Evolutionary conservation across 768 basidiomycete genomes (phyloP).

Genomic region (Xerocomus brunneocitrinus): DNA sequence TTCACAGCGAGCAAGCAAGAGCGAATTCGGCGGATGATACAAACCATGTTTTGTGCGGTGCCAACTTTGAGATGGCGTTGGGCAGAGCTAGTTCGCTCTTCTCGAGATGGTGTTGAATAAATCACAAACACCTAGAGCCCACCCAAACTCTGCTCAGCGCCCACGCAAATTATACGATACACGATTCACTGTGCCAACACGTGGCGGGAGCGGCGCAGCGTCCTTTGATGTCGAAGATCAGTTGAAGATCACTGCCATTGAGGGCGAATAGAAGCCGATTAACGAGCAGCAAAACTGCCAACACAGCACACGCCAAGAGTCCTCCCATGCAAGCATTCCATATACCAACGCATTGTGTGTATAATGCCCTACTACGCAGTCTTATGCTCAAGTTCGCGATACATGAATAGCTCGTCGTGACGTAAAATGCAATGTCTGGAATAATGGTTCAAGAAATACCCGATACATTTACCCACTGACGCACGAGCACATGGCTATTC

Average conservation of each 20-base stretch:
- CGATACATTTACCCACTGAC: neutral
- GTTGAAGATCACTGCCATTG: conserved; percentile 28
- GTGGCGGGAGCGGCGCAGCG: conserved; percentile 14
- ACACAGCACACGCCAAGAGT: neutral
- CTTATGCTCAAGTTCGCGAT: neutral
- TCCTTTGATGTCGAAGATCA: conserved; percentile 19
- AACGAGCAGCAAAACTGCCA: conserved; percentile 10
- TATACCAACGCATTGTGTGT: neutral
- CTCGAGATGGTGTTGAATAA: neutral
- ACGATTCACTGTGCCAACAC: conserved; percentile 7
- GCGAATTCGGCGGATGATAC: conserved; percentile 15
- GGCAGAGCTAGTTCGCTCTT: neutral
- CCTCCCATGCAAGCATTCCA: neutral
- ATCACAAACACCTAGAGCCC: neutral
- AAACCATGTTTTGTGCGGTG: conserved; percentile 2
- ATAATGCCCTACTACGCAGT: neutral
- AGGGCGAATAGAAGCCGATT: conserved; percentile 25
- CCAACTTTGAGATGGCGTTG: conserved; percentile 1
- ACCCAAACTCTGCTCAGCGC: neutral
- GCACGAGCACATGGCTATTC: conserved; percentile 3
- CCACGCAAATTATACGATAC: neutral
- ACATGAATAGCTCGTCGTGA: conserved; percentile 5
- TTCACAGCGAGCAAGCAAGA: conserved; percentile 20
- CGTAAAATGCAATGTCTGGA: conserved; percentile 16
- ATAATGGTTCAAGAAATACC: conserved; percentile 1